Evolutionary conservation across 176 grass and related monocot species (phyloP).

Genomic region (Poa annua): DNA sequence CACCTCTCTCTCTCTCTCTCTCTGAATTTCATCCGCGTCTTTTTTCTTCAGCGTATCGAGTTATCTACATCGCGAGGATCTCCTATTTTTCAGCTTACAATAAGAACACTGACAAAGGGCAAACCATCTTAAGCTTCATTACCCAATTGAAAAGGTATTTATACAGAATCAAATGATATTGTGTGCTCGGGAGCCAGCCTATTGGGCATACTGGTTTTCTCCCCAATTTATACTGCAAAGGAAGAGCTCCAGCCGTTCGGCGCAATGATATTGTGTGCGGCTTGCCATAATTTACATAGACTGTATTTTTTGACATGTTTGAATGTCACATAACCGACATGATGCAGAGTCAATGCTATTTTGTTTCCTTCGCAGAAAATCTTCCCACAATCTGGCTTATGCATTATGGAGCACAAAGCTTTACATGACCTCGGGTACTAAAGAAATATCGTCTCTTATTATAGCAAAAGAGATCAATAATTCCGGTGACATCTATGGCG

Average conservation of each 20-base stretch:
- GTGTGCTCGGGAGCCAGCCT: too few relatives aligned
- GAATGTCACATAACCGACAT: neutral
- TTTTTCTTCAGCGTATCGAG: neutral
- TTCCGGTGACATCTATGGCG: neutral
- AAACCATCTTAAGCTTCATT: neutral
- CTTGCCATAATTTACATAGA: neutral
- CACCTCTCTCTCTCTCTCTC: neutral
- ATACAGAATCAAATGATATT: neutral
- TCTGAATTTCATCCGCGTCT: neutral
- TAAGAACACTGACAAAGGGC: neutral
- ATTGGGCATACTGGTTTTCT: too few relatives aligned
- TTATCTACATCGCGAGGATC: neutral
- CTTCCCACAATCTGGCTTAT: neutral
- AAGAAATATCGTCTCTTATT: too few relatives aligned
- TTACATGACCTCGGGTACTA: neutral
- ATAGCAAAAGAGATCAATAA: neutral
- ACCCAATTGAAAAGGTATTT: neutral
- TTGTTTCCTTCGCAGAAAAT: neutral
- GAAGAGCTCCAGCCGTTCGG: too few relatives aligned
- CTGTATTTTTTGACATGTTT: neutral
- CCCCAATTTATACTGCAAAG: too few relatives aligned
- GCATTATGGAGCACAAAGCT: neutral
- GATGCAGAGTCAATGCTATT: neutral
- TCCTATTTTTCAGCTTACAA: neutral
- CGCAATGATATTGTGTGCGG: neutral